These are phyloP conservation scores for Tricholoma matsutake DNA, from an alignment of 768 basidiomycete genomes.

Conservation along the genomic window DNA sequence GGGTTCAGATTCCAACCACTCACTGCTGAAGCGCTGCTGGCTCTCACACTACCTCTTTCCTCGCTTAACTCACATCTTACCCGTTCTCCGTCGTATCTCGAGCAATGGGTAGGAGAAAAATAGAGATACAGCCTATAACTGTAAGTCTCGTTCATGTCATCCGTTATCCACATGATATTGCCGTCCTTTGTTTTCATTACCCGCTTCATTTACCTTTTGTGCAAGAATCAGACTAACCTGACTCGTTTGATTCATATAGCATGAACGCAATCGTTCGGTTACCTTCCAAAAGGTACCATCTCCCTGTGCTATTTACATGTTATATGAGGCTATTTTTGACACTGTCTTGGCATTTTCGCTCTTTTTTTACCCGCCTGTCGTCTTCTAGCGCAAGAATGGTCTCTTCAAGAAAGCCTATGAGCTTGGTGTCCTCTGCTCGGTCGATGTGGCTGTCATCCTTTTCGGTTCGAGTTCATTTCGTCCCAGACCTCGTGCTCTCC, in stretches of 20 bases:
- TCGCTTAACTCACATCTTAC: not conserved
- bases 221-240: not conserved
- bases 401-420: constrained; percentile 92
- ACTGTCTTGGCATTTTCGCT: constrained; percentile 35
- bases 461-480: constrained; percentile 42
- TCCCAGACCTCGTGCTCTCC: not conserved
- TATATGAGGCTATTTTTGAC: constrained; percentile 59
- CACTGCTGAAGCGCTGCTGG: not conserved
- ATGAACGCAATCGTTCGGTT: constrained; percentile 88
- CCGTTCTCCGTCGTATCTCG: not conserved
- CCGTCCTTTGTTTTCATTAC: constrained; percentile 11
- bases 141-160: constrained; percentile 36
- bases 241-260: constrained; percentile 57
- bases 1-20: constrained; percentile 1
- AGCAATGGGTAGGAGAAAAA: constrained; percentile 68
- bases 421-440: constrained; percentile 84
- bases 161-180: not conserved
- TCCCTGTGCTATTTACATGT: constrained; percentile 16
- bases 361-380: constrained; percentile 29
- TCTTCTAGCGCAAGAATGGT: constrained; percentile 73
- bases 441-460: constrained; percentile 87
- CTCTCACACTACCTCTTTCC: not conserved
- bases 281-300: constrained; percentile 79
- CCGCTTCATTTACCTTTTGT: constrained; percentile 1
- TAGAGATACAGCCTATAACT: constrained; percentile 78